phyloP scores from a whole-genome alignment of 805 yeast species.

The Zygosaccharomyces kombuchaensis region DNA sequence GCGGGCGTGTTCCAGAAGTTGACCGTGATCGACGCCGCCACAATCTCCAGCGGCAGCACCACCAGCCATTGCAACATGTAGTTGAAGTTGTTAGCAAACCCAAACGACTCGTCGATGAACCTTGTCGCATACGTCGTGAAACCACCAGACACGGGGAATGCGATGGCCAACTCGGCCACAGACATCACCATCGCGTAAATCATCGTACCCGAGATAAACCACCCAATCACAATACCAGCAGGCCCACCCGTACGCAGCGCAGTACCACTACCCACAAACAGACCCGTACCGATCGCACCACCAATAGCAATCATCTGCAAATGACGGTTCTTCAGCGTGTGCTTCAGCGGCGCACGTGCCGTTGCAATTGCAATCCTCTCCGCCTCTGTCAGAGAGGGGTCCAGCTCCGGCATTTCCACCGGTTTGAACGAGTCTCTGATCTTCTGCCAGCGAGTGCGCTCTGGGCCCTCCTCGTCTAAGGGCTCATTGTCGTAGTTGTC shows the following conservation, averaged over 20 bases:
- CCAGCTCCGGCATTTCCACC: constrained; percentile 35
- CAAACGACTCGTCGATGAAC: constrained; percentile 57
- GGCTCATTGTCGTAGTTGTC: constrained; percentile 4
- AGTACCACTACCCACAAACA: constrained; percentile 67
- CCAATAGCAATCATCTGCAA: constrained; percentile 67
- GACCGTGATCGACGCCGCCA: constrained; percentile 52
- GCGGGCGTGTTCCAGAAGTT: constrained; percentile 46
- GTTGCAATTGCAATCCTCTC: constrained; percentile 44
- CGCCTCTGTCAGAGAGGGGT: constrained; percentile 39
- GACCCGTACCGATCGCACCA: constrained; percentile 72
- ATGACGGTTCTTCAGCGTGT: constrained; percentile 50
- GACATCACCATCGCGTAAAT: constrained; percentile 59
- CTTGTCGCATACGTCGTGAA: constrained; percentile 58
- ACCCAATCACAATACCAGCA: constrained; percentile 54
- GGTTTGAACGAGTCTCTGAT: constrained; percentile 49
- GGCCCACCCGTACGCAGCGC: constrained; percentile 65
- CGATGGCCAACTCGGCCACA: constrained; percentile 55
- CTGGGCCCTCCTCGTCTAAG: neutral
- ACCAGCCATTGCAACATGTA: constrained; percentile 52
- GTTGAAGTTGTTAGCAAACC: constrained; percentile 59
- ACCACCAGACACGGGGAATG: constrained; percentile 62
- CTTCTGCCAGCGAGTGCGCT: constrained; percentile 36
- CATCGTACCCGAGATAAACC: constrained; percentile 50
- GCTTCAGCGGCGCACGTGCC: constrained; percentile 55
- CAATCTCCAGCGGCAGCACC: constrained; percentile 48